phyloP scores from a whole-genome alignment of 2,329 filamentous ascomycete species.

The Dactylellina cionopaga region DNA sequence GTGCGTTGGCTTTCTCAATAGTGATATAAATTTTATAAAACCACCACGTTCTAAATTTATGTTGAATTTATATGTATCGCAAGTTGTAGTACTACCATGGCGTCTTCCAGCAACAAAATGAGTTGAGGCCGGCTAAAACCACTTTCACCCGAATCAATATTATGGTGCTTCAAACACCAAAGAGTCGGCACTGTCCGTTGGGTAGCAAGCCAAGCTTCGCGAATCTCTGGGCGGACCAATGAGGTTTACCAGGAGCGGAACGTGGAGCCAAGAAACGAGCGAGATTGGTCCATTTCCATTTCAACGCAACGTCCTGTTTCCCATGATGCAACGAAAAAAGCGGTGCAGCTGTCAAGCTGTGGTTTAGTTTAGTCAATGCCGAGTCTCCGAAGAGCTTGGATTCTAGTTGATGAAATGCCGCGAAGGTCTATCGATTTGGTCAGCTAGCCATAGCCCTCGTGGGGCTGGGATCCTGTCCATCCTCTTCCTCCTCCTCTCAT shows the following conservation, averaged over 20 bases:
- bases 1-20: no score
- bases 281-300: conserved; percentile 27
- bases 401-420: conserved; percentile 18
- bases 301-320: conserved; percentile 12
- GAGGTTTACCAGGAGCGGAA: conserved; percentile 9
- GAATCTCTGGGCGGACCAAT: conserved; percentile 32
- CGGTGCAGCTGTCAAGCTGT: not conserved
- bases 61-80: no score
- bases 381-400: not conserved
- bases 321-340: conserved; percentile 11
- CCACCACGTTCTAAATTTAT: no score
- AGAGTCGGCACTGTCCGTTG: no score
- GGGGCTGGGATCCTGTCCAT: not conserved
- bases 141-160: no score
- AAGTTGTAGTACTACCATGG: no score
- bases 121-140: no score
- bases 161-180: no score
- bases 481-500: not conserved
- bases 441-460: not conserved
- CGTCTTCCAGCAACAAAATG: no score
- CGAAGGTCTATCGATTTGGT: conserved; percentile 15
- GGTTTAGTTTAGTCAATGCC: conserved; percentile 3
- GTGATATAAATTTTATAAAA: no score
- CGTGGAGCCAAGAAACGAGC: conserved; percentile 39
- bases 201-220: not conserved